Percentiles rank a stretch among this genome's conserved stretches.
Conservation (phyloP, 2,329 filamentous ascomycete genomes). For the Stagonosporopsis vannaccii region DNA sequence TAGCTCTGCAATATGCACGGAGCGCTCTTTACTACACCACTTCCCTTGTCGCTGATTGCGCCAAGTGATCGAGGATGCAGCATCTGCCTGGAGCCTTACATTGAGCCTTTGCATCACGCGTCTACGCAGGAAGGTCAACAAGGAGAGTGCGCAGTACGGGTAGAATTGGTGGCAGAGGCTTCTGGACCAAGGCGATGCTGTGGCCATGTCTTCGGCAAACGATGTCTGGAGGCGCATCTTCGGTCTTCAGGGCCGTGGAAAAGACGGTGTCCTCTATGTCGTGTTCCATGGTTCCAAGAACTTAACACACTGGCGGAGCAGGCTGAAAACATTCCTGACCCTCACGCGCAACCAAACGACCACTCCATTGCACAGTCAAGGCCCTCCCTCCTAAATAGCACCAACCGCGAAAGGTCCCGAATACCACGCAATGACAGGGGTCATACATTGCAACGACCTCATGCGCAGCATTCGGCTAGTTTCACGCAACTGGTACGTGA, state of each 20-base stretch:
- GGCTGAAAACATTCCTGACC: background rate
- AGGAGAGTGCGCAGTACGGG: constrained; percentile 13
- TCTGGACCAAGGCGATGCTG: constrained; percentile 8
- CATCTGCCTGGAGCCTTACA: constrained; percentile 13
- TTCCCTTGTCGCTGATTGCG: background rate
- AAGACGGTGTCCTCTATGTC: constrained; percentile 13
- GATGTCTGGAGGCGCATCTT: constrained; percentile 8
- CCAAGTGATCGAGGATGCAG: constrained; percentile 1
- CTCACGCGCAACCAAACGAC: background rate
- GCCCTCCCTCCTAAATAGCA: background rate
- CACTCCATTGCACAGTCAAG: background rate
- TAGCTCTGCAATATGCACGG: background rate
- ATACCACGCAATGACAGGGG: background rate
- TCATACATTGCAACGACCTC: background rate
- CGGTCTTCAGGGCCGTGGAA: constrained; percentile 4
- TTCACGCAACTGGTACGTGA: constrained; percentile 1
- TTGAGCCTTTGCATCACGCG: background rate
- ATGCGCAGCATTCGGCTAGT: background rate
- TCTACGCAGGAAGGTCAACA: background rate
- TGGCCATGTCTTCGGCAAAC: constrained; percentile 9
- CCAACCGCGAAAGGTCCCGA: background rate
- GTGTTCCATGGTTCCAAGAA: background rate
- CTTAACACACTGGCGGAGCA: background rate
- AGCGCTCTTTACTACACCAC: constrained; percentile 9
- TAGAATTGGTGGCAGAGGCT: constrained; percentile 7